phyloP scores from a whole-genome alignment of 306 rosid species.

The Fragaria ananassa region DNA sequence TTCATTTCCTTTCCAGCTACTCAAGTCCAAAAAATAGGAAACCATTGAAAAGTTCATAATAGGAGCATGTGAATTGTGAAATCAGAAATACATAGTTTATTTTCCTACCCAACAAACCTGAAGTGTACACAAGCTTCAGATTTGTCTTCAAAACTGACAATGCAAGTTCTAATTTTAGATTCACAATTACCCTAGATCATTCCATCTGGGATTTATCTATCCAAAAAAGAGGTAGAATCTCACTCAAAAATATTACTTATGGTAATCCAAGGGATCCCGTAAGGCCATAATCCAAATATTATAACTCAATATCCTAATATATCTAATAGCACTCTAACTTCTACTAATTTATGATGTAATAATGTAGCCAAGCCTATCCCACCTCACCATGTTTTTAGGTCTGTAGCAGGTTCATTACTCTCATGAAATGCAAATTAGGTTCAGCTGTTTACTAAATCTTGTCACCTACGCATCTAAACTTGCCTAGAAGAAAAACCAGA shows the following conservation, averaged over 20 bases:
- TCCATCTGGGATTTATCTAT: background rate
- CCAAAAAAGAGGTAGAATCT: background rate
- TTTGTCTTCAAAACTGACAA: background rate
- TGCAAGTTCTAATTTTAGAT: background rate
- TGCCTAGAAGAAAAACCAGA: background rate
- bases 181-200: background rate
- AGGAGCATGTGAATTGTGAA: background rate
- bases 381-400: background rate
- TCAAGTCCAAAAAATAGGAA: background rate
- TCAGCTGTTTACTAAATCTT: background rate
- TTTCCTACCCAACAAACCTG: background rate
- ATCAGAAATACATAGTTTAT: background rate
- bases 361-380: background rate
- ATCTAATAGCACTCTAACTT: background rate
- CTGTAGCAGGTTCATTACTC: background rate
- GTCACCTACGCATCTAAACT: background rate
- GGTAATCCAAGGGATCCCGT: background rate
- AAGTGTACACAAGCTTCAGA: background rate
- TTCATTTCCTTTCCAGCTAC: background rate
- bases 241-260: background rate
- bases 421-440: slow-evolving; percentile 5
- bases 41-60: background rate
- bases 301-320: too few relatives aligned
- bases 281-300: background rate
- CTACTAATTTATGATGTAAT: background rate